Evolutionary conservation across 495 filamentous ascomycete genomes (phyloP), one percentile per base, ranked within the genome.

Genomic region (Trichocladium antarcticum): DNA sequence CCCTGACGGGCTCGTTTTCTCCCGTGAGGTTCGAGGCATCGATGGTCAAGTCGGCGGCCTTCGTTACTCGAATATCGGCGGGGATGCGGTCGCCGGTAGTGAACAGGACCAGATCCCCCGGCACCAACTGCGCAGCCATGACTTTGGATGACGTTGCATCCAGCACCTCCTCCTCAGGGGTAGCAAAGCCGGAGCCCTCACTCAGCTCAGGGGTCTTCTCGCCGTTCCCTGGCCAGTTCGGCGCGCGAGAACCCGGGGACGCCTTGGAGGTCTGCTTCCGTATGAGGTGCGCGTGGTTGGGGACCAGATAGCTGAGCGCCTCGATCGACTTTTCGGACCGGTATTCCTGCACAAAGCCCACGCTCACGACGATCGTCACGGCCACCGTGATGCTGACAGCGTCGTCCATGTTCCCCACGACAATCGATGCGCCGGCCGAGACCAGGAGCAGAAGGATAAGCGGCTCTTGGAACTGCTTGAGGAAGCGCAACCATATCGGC

Each of bases 21-120:
- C 92, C 92, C 0, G 92, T 99, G 47, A 99, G 69, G 62, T 99
- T 99, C 8, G 92, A 97, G 60, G 92, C 92, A 59, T 99, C 93
- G 53, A 99, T 93, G 28, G 86, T 80, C 37, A 99, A 66, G 58
- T 96, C 86, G 2, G 82, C 78, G 16, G 89, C 85, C 55, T 82
- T 79, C 14, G 89, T 97, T 40, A 99, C 95, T 32, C 92, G 83
- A 49, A 99, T 84, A 65, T 99, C 92, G 47, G 92, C 92, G 5
- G 92, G 92, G 54, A 99, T 92, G 24, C 93, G 85, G 59, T 99
- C 92, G 37, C 92, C 92, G 1, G 93, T 94, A 10, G 89, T 83
- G 63, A 99, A 96, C 6, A 93, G 65, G 17, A 99, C 86, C 46
- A 97, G 58, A 63, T 99, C 92, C 16, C 92, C 92, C 0, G 86